Base-by-base conservation (phyloP, 768 basidiomycete genomes). In the Termitomyces sp. region DNA sequence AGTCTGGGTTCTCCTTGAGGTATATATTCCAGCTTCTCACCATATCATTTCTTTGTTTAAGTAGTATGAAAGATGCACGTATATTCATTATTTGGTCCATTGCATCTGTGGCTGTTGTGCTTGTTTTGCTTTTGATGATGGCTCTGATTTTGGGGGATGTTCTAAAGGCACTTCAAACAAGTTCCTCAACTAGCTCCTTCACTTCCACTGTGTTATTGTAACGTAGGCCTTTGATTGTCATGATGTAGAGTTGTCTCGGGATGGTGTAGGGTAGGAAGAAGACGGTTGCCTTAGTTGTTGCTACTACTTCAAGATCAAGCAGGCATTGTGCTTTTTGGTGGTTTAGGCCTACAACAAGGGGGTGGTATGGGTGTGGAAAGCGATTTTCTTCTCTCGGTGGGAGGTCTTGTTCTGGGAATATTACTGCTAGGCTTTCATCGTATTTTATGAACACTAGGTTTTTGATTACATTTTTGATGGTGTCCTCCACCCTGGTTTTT, bases 21-120 rank as follows among this genome's bases (percentile, higher is more conserved):
- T 46, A 46, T 0, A 46, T 0, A 8, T 28, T 46, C 45, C 45
- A 46, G 26, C 45, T 28, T 16, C 26, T 3, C 1, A 3, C n/a
- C n/a, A n/a, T 9, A 3, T 10, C 2, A 1, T 2, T 9, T 0
- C 45, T 0, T 3, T 18, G 45, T 4, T 28, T n/a, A n/a, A n/a
- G n/a, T n/a, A n/a, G n/a, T n/a, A n/a, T n/a, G n/a, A n/a, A n/a
- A n/a, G n/a, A n/a, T n/a, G n/a, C n/a, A n/a, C n/a, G n/a, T n/a
- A 46, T 28, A 3, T 46, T 9, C 1, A 46, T 7, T 1, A 18
- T 2, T 1, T 3, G 14, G 0, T 46, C 16, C 5, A 46, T 2
- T 8, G 7, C 16, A 0, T 28, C 26, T 16, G 8, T 1, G 8
- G 26, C 0, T 3, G 8, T 1, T 1, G 33, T 16, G 1, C 2